phyloP scores from a whole-genome alignment of 129 eudicot genomes.

The Escallonia herrerae region DNA sequence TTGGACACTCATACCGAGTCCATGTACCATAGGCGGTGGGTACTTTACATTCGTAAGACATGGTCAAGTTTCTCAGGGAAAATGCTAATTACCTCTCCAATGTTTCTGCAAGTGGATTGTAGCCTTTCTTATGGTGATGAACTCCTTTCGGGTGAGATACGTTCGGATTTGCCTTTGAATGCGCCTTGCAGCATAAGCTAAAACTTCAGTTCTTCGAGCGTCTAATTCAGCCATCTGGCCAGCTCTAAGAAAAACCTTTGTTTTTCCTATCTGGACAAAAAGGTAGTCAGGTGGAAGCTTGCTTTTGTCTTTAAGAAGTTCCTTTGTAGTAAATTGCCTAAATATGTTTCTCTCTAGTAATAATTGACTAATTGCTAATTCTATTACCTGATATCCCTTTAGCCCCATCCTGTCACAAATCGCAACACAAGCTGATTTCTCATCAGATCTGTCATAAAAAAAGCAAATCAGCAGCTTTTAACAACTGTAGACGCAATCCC shows the following conservation, averaged over 20 bases:
- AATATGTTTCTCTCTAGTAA: background rate
- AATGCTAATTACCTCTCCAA: constrained; percentile 75
- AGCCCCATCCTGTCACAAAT: constrained; percentile 89
- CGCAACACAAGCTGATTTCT: constrained; percentile 83
- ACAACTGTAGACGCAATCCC: background rate
- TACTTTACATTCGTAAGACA: too few species aligned
- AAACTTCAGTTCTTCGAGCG: constrained; percentile 86
- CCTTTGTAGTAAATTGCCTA: background rate
- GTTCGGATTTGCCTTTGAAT: constrained; percentile 91
- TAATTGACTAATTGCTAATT: constrained; percentile 9
- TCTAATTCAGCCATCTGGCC: constrained; percentile 99
- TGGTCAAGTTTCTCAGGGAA: background rate
- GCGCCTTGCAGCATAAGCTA: constrained; percentile 83
- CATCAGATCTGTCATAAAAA: constrained; percentile 61
- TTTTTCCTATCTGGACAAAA: constrained; percentile 80
- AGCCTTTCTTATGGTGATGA: constrained; percentile 50
- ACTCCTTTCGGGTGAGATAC: constrained; percentile 80
- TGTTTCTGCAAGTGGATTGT: constrained; percentile 70
- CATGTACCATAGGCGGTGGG: too few species aligned
- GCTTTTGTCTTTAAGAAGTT: background rate
- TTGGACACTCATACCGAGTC: too few species aligned
- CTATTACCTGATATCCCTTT: constrained; percentile 82
- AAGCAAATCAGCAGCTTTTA: constrained; percentile 6
- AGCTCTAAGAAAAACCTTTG: constrained; percentile 93
- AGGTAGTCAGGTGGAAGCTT: constrained; percentile 12